Percentiles rank a stretch among this genome's conserved stretches.
Evolutionary conservation across 768 basidiomycete genomes (phyloP).

Genomic region (Leccinum truebloodii): DNA sequence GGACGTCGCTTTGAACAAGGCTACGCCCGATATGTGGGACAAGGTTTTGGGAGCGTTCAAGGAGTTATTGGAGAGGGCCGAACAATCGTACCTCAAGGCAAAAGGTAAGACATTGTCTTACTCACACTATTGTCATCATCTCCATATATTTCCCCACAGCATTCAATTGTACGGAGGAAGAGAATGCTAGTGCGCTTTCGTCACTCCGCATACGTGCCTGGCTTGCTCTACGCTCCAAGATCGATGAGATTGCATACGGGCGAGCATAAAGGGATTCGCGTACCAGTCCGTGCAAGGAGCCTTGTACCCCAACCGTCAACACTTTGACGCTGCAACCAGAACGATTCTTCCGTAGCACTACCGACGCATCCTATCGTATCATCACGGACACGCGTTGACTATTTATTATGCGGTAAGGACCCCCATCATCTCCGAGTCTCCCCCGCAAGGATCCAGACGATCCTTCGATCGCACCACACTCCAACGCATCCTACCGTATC

Average conservation of each 20-base stretch:
- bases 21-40: conserved; percentile 90
- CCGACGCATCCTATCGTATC: no score
- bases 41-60: conserved; percentile 71
- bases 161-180: conserved; percentile 93
- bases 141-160: conserved; percentile 45
- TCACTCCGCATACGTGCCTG: conserved; percentile 81
- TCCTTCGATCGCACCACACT: no score
- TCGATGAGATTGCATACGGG: conserved; percentile 57
- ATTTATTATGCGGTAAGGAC: no score
- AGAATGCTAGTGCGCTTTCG: conserved; percentile 70
- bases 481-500: no score
- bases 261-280: no score
- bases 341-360: no score
- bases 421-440: no score
- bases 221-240: conserved; percentile 78
- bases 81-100: conserved; percentile 76
- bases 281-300: no score
- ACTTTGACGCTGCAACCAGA: no score
- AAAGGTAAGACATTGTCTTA: conserved; percentile 56
- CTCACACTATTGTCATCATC: background rate
- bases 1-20: conserved; percentile 79
- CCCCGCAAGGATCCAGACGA: no score
- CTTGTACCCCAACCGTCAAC: no score
- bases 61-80: conserved; percentile 69
- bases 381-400: no score